Evolutionary conservation across 768 basidiomycete species (phyloP).

Genomic region (Ephemerocybe angulata): DNA sequence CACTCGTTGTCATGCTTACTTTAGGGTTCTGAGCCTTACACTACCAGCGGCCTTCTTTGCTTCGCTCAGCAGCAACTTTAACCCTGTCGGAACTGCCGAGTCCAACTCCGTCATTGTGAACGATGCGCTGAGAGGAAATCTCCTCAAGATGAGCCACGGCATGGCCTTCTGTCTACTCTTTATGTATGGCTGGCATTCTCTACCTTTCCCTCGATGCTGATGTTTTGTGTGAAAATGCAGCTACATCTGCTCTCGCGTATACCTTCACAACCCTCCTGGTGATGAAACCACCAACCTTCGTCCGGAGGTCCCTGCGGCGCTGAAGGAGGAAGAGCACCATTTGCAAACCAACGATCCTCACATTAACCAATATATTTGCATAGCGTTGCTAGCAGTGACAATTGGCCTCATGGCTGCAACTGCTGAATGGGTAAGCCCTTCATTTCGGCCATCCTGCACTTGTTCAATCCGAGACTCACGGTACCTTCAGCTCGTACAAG

Average conservation of each 20-base stretch:
- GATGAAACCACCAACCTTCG: slow-evolving; percentile 38
- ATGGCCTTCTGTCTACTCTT: slow-evolving; percentile 58
- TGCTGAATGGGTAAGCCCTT: slow-evolving; percentile 58
- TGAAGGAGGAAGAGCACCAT: slow-evolving; percentile 37
- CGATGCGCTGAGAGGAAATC: slow-evolving; percentile 40
- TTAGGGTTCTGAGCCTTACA: slow-evolving; percentile 58
- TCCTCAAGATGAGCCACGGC: slow-evolving; percentile 65
- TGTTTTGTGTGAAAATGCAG: slow-evolving; percentile 25
- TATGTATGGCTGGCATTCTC: slow-evolving; percentile 40
- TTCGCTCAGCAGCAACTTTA: slow-evolving; percentile 35
- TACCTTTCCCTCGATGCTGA: background rate
- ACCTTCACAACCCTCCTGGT: slow-evolving; percentile 68
- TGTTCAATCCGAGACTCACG: too few relatives aligned
- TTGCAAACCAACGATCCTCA: slow-evolving; percentile 44
- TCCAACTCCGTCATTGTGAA: slow-evolving; percentile 29
- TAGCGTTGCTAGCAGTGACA: slow-evolving; percentile 46
- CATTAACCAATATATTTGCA: slow-evolving; percentile 61
- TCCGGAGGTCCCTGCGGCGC: slow-evolving; percentile 42
- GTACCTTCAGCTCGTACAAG: slow-evolving; percentile 65
- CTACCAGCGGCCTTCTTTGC: slow-evolving; percentile 69
- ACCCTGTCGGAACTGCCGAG: slow-evolving; percentile 12
- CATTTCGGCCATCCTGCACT: too few relatives aligned
- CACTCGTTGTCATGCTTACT: background rate
- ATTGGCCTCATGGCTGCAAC: slow-evolving; percentile 65
- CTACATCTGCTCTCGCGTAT: slow-evolving; percentile 66